phyloP scores from a whole-genome alignment of 1,139 yeast genomes.

The Blastobotrys illinoisensis region DNA sequence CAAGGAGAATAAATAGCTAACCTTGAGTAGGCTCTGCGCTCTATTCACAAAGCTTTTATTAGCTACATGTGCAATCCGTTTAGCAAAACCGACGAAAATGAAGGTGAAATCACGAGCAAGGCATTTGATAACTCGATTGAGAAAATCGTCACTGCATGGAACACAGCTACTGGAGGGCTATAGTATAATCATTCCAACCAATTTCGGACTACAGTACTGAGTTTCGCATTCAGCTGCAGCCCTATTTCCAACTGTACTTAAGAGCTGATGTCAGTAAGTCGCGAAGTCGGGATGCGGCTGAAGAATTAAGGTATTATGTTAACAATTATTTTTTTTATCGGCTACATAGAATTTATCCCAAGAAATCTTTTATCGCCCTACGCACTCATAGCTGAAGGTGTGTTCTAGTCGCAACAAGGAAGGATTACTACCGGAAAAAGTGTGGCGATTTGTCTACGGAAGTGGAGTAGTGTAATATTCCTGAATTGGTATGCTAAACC shows the following conservation, averaged over 20 bases:
- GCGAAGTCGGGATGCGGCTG: background rate
- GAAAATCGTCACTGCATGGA: conserved; percentile 24
- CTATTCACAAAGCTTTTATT: conserved; percentile 34
- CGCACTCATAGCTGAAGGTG: background rate
- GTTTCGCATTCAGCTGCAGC: too few species aligned
- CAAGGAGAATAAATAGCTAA: too few species aligned
- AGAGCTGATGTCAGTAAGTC: background rate
- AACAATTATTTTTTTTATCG: background rate
- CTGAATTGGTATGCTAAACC: background rate
- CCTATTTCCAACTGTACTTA: too few species aligned
- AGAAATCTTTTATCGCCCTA: background rate
- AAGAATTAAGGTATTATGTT: background rate
- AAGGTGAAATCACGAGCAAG: conserved; percentile 25
- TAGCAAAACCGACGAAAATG: conserved; percentile 24
- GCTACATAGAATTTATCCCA: background rate
- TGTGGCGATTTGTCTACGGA: background rate
- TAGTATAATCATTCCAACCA: too few species aligned
- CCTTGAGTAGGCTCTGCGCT: conserved; percentile 26
- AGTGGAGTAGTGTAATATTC: background rate
- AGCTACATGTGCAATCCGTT: conserved; percentile 38
- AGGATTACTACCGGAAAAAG: background rate
- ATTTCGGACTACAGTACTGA: too few species aligned
- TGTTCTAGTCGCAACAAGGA: background rate
- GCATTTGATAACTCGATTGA: conserved; percentile 26
- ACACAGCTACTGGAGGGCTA: conserved; percentile 14